Percentiles rank a stretch among this genome's conserved stretches.
phyloP scores from a whole-genome alignment of 768 basidiomycete species.

The Collybia mongolica region DNA sequence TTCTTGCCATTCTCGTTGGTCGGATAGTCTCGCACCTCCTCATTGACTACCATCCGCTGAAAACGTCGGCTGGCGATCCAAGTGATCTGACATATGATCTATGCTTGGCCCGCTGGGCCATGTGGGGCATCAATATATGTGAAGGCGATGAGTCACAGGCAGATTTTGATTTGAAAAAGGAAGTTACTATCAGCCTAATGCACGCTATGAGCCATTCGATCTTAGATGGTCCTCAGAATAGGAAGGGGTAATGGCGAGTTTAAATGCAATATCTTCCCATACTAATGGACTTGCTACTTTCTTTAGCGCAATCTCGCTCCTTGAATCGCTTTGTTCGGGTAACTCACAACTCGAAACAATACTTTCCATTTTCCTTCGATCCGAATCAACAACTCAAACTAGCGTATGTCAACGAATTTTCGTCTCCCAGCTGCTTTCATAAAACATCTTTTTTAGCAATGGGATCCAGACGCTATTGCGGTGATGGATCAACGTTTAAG shows the following conservation, averaged over 20 bases:
- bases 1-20: slow-evolving; percentile 47
- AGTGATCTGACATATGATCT: slow-evolving; percentile 46
- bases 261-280: too few species aligned
- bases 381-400: slow-evolving; percentile 11
- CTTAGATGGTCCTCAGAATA: slow-evolving; percentile 13
- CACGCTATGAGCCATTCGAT: slow-evolving; percentile 43
- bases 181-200: slow-evolving; percentile 43
- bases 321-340: slow-evolving; percentile 38
- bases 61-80: slow-evolving; percentile 14
- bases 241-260: slow-evolving; percentile 30
- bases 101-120: slow-evolving; percentile 69
- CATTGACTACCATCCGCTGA: slow-evolving; percentile 7
- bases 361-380: slow-evolving; percentile 18
- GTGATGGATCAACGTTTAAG: slow-evolving; percentile 57
- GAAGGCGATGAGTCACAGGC: slow-evolving; percentile 23
- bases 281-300: background rate
- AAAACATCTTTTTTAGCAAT: slow-evolving; percentile 33
- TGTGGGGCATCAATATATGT: slow-evolving; percentile 54
- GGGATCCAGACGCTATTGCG: slow-evolving; percentile 48
- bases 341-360: slow-evolving; percentile 31
- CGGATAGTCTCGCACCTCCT: slow-evolving; percentile 40
- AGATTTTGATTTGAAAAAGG: slow-evolving; percentile 42
- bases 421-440: background rate
- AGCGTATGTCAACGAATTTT: slow-evolving; percentile 16
- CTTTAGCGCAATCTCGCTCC: slow-evolving; percentile 27